A percentile compares a stretch with the other conserved stretches of the same genome.
Conservation (phyloP, 495 filamentous ascomycete species). For the Aspergillus bertholletiae region DNA sequence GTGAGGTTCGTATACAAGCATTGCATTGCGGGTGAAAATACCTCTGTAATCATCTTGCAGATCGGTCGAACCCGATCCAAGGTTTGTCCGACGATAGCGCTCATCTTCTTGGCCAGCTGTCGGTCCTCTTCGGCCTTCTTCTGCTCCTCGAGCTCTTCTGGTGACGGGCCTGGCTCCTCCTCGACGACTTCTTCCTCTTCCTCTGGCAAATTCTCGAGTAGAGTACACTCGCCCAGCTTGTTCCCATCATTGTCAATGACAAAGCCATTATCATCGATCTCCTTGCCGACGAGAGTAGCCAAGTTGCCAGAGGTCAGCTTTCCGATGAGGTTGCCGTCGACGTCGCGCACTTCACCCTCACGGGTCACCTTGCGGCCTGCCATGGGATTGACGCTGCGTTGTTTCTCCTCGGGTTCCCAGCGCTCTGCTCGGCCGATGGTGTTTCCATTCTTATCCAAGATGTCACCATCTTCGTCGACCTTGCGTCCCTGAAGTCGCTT, state of each 20-base stretch:
- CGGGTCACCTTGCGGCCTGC: conserved; percentile 73
- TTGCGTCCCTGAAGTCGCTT: conserved; percentile 68
- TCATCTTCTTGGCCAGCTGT: conserved; percentile 77
- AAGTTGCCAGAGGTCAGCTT: conserved; percentile 74
- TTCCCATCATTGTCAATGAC: conserved; percentile 81
- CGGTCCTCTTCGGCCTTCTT: conserved; percentile 62
- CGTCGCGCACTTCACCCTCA: conserved; percentile 78
- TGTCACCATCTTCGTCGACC: conserved; percentile 82
- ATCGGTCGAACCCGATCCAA: conserved; percentile 81
- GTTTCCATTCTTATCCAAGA: conserved; percentile 80
- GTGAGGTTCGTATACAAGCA: conserved; percentile 8
- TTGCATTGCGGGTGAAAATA: conserved; percentile 32
- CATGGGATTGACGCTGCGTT: conserved; percentile 65
- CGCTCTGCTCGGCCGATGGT: conserved; percentile 75
- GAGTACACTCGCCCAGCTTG: conserved; percentile 73
- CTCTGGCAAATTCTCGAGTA: conserved; percentile 70
- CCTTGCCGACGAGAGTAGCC: conserved; percentile 65
- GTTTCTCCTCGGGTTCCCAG: conserved; percentile 74
- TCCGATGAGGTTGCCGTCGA: conserved; percentile 77
- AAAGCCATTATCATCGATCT: conserved; percentile 83
- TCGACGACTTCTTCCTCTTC: conserved; percentile 35
- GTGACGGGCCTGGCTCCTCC: conserved; percentile 27
- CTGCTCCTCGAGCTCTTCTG: conserved; percentile 50
- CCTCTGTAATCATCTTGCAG: conserved; percentile 82
- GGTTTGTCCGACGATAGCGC: conserved; percentile 68